Evolutionary conservation across 257 asterid genomes (phyloP).

Genomic region (Nicotiana tomentosiformis): DNA sequence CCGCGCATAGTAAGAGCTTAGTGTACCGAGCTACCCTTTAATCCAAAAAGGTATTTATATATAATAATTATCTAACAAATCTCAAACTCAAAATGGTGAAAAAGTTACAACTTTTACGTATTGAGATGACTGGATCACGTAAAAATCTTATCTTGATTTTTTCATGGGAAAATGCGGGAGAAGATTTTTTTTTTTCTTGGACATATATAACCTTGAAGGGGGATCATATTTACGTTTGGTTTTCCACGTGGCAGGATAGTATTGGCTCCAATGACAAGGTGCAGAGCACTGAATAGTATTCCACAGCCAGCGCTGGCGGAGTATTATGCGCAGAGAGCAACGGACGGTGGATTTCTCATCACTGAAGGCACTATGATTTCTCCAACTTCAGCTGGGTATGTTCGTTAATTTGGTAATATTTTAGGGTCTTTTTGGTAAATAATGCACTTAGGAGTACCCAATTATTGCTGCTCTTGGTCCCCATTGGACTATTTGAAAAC

Average conservation of each 20-base stretch:
- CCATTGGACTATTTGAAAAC: background rate
- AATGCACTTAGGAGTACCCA: background rate
- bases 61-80: background rate
- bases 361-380: constrained; percentile 92
- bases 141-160: background rate
- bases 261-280: constrained; percentile 93
- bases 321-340: constrained; percentile 81
- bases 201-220: background rate
- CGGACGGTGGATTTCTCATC: constrained; percentile 85
- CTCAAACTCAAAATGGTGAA: background rate
- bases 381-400: constrained; percentile 83
- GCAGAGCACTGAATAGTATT: constrained; percentile 64
- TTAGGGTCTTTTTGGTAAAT: background rate
- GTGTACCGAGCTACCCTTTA: too few relatives aligned
- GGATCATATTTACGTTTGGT: background rate
- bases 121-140: background rate
- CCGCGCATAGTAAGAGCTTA: too few relatives aligned
- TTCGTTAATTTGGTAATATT: constrained; percentile 12
- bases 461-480: background rate
- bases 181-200: too few relatives aligned
- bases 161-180: too few relatives aligned
- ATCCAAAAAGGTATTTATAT: background rate
- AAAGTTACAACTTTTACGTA: too few relatives aligned
- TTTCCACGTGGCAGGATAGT: constrained; percentile 50
- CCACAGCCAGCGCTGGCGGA: constrained; percentile 62